Evolutionary conservation across 192 early-diverging fungal genomes (phyloP), one percentile per base, ranked within the genome.

Genomic region (Coemansia sp.): DNA sequence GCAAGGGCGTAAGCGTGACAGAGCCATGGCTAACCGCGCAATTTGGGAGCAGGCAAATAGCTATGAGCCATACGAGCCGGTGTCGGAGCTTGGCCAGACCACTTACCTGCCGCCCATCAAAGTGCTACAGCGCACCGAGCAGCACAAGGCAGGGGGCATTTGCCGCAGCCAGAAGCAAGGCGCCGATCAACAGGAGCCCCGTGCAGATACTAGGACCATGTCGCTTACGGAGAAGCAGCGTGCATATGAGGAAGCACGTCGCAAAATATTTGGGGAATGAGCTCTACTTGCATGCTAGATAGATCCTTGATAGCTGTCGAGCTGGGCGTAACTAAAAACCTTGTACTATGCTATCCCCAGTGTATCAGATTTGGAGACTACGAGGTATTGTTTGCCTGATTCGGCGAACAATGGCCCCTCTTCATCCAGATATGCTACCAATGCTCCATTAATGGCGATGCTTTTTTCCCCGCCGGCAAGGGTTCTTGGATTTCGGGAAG

Each of bases 141-240:
- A 13, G 16, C 39, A 42, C 39, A 42, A 42, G 16, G 13, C 53
- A 31, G 25, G 26, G 6, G 13, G 25, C 56, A 18, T 58, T 36
- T 58, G 31, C 34, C 56, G 25, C 23, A 26, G 26, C 23, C 53
- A 28, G 53, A 26, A 56, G 53, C 53, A 33, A 28, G 53, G 13
- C 21, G 53, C 10, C 13, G 53, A 33, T 33, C 53, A 31, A 56
- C 25, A 16, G 18, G n/a, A 45, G 8, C 43, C 43, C n/a, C 20
- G 43, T 18, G 18, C 43, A 20, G 16, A 45, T 45, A 45, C 18
- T 8, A 45, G 20, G 18, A 16, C 43, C 43, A 45, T 50, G 48
- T 55, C 62, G n/a, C 25, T 64, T 16, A 66, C 38, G 11, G 64
- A 66, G 26, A 58, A 58, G 55, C 53, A 66, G 18, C 53, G 39